Conservation (phyloP, 768 basidiomycete genomes). For the Macrolepiota albuminosa region DNA sequence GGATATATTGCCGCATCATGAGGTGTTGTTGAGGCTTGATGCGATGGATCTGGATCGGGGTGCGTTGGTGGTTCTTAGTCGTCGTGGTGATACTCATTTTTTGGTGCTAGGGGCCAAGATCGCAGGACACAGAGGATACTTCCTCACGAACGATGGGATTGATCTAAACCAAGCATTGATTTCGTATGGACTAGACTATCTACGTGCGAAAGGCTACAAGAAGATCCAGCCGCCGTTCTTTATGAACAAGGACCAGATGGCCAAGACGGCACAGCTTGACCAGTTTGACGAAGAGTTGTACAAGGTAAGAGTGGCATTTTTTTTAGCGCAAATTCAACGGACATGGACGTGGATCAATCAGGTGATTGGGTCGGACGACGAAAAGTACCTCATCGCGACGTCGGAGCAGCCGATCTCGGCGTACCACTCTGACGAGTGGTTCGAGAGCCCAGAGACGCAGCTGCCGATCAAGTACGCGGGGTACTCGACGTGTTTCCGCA, state of each 20-base stretch:
- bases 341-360: slow-evolving; percentile 17
- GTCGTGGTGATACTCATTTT: neutral
- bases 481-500: slow-evolving; percentile 96
- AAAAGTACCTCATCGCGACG: slow-evolving; percentile 98
- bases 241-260: slow-evolving; percentile 98
- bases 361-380: slow-evolving; percentile 88
- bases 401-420: slow-evolving; percentile 99
- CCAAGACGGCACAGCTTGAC: slow-evolving; percentile 94
- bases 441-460: slow-evolving; percentile 86
- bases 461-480: slow-evolving; percentile 90
- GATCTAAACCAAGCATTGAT: slow-evolving; percentile 97
- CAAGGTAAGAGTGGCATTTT: slow-evolving; percentile 49
- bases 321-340: too few species aligned
- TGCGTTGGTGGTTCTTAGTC: slow-evolving; percentile 22
- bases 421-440: slow-evolving; percentile 95
- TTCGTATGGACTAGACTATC: slow-evolving; percentile 90
- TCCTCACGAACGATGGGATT: slow-evolving; percentile 91
- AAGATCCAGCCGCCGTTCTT: slow-evolving; percentile 97
- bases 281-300: slow-evolving; percentile 99
- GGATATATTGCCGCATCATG: slow-evolving; percentile 94
- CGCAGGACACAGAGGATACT: slow-evolving; percentile 94
- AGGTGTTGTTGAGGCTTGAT: slow-evolving; percentile 88
- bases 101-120: slow-evolving; percentile 71
- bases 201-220: slow-evolving; percentile 78
- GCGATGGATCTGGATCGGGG: slow-evolving; percentile 97